These are phyloP conservation scores for Spizellomyces sp. DNA, from an alignment of 192 early-diverging fungal genomes.

Conservation along the genomic window DNA sequence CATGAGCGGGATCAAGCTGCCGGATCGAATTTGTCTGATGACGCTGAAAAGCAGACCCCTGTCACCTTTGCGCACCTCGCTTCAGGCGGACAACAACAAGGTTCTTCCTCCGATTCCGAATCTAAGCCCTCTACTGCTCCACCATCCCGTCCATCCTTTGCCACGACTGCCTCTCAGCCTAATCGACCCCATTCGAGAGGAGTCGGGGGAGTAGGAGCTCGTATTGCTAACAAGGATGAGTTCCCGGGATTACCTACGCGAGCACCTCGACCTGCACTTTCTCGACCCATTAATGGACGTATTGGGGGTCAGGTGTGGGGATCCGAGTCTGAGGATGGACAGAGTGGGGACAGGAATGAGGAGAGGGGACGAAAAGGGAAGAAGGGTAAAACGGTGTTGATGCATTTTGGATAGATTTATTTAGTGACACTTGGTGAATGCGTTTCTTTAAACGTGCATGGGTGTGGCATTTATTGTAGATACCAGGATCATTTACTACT, in stretches of 20 bases:
- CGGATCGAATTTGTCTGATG: slow-evolving; percentile 3
- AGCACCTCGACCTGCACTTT: background rate
- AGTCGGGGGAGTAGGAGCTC: background rate
- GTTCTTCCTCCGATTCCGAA: background rate
- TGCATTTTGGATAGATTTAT: slow-evolving; percentile 53
- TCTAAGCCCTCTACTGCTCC: slow-evolving; percentile 7
- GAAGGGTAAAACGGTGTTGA: slow-evolving; percentile 69
- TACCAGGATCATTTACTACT: too few species aligned
- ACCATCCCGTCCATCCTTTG: background rate
- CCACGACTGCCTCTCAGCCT: background rate
- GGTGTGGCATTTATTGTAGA: too few species aligned
- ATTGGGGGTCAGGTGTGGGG: slow-evolving; percentile 7
- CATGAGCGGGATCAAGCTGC: slow-evolving; percentile 5
- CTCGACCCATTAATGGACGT: slow-evolving; percentile 17
- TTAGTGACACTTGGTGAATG: too few species aligned
- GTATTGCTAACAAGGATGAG: slow-evolving; percentile 1
- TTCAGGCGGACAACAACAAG: background rate
- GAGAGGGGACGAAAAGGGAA: slow-evolving; percentile 45
- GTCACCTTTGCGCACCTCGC: slow-evolving; percentile 16
- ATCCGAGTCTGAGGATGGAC: background rate
- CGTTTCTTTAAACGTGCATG: too few species aligned
- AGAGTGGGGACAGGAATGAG: background rate
- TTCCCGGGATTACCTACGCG: slow-evolving; percentile 30
- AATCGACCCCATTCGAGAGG: slow-evolving; percentile 7
- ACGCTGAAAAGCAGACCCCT: slow-evolving; percentile 9